phyloP scores from a whole-genome alignment of 352 stramenopile species.

The Pythium plurisporium region DNA sequence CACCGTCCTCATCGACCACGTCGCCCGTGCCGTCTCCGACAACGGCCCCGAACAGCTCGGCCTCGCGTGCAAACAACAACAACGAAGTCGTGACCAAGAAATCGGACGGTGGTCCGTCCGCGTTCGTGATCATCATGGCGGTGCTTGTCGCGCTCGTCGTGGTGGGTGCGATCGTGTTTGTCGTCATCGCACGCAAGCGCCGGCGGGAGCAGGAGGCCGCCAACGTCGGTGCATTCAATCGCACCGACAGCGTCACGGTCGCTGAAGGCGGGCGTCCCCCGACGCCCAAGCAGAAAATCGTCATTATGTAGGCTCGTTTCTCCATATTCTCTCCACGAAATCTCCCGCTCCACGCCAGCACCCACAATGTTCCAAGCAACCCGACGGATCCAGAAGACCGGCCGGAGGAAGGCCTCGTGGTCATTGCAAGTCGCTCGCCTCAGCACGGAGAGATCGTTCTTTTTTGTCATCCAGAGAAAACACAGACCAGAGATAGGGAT shows the following conservation, averaged over 20 bases:
- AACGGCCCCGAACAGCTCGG: constrained; percentile 3
- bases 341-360: too few relatives aligned
- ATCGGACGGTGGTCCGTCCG: constrained; percentile 36
- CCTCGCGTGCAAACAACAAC: constrained; percentile 15
- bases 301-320: constrained; percentile 76
- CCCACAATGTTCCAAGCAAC: too few relatives aligned
- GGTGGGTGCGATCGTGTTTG: constrained; percentile 62
- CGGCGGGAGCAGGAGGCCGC: constrained; percentile 53
- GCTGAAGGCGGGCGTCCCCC: constrained; percentile 32
- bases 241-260: constrained; percentile 31
- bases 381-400: too few relatives aligned
- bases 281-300: constrained; percentile 73
- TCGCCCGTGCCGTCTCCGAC: constrained; percentile 11
- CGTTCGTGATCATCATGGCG: constrained; percentile 64
- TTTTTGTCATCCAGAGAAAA: not conserved
- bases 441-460: not conserved
- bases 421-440: too few relatives aligned
- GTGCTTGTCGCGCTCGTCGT: constrained; percentile 60
- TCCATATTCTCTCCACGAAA: too few relatives aligned
- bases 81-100: constrained; percentile 23
- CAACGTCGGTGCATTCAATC: constrained; percentile 42
- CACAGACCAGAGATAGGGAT: not conserved
- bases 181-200: constrained; percentile 71
- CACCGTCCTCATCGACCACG: constrained; percentile 1
- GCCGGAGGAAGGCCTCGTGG: too few relatives aligned